Evolutionary conservation across 441 rosid genomes (phyloP), one percentile per base, ranked within the genome.

Genomic region (Mallotus repandus): DNA sequence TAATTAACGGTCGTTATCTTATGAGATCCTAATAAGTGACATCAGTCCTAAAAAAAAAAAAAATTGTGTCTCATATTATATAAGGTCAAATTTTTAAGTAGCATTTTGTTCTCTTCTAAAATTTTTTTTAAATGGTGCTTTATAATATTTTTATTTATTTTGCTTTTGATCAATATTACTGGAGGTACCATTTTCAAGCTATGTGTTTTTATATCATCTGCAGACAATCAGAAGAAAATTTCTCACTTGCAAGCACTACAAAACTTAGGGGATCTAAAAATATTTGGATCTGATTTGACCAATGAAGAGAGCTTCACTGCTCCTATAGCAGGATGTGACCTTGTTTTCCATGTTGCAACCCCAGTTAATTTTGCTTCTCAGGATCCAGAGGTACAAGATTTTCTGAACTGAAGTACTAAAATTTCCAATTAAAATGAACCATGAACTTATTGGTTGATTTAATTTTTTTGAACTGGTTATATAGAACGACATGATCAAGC

Each of bases 291-390:
- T 15, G 94, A 94, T 81, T 80, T 92, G 62, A 85, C 89, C 0
- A 84, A 87, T 22, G 97, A 89, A 83, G 93, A 66, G 22, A 82
- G 92, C 74, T 91, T 91, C 2, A 76, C 78, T 69, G 85, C 84
- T 29, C 82, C 99, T 2, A 22, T 92, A 46, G 81, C 84, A 0
- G 93, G 90, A 5, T 92, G 90, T 75, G 86, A 89, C 56, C 54
- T 86, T 32, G 86, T 94, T 66, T 94, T 94, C 94, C 99, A 87
- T 74, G 89, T 94, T 19, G 99, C 98, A 16, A 92, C 97, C 1
- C 99, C 99, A 0, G 92, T 92, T 74, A 86, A 89, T 81, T 92
- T 94, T 69, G 84, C 89, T 68, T 89, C 99, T 35, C n/a, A 89
- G 61, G 99, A 94, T 80, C 99, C 99, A 0, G 97, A 94, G 98